A percentile compares a stretch with the other conserved stretches of the same genome.
These are phyloP conservation scores for Sanghuangporus weigelae DNA, from an alignment of 1,284 basidiomycete species.

Conservation along the genomic window DNA sequence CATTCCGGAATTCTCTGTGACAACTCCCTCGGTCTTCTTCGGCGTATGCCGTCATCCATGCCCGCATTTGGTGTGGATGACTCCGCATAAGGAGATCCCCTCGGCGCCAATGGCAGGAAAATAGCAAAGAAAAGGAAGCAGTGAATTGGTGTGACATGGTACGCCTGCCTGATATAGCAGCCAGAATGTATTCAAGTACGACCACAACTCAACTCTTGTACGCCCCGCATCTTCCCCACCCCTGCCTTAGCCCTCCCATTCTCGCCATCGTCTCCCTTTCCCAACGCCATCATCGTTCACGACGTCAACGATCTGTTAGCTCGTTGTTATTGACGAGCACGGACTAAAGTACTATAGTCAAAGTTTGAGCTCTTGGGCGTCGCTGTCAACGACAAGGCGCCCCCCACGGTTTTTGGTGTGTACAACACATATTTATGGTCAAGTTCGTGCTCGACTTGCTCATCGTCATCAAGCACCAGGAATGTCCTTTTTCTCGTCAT, in stretches of 20 bases:
- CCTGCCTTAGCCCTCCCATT: background rate
- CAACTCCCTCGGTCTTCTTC: background rate
- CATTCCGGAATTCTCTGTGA: background rate
- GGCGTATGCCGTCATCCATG: background rate
- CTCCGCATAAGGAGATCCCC: background rate
- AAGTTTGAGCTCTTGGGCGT: background rate
- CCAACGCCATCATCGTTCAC: background rate
- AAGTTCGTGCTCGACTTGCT: background rate
- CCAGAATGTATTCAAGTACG: background rate
- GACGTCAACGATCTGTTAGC: background rate
- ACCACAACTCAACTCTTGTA: background rate
- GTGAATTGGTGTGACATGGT: background rate
- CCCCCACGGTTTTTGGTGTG: background rate
- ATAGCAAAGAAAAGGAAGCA: background rate
- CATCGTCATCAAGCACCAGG: background rate
- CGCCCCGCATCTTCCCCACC: background rate
- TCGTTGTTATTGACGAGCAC: background rate
- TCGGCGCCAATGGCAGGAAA: background rate
- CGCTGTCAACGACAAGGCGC: background rate
- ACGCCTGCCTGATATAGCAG: background rate
- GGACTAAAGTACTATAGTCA: background rate
- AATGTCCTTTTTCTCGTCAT: constrained; percentile 16
- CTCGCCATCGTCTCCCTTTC: background rate
- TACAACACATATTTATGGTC: background rate
- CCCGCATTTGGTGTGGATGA: background rate